Evolutionary conservation across 257 asterid genomes (phyloP), one percentile per base, ranked within the genome.

Genomic region (Orobanche coerulescens): DNA sequence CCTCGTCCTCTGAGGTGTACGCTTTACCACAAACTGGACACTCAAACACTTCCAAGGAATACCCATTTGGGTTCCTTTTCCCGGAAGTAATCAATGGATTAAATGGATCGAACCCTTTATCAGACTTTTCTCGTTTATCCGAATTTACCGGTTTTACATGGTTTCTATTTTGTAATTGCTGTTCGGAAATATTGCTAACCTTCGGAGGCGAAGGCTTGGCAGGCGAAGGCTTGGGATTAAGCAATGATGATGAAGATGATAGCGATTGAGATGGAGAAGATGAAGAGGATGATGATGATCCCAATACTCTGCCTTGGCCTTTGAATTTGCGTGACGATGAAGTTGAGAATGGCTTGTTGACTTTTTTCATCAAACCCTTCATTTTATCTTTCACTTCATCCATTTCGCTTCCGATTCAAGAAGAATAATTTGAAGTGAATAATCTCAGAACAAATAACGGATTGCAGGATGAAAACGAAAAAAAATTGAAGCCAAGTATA

Each of bases 291-390:
- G 75, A 57, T n/a, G 95, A 71, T 2, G 91, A 74, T 34, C 99
- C 97, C 81, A 93, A 75, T 0, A 83, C 90, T 76, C 95, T 77
- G 51, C 97, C 96, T 58, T 77, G 94, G 64, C 98, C 99, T 71
- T 89, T 84, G 77, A 93, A 93, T 77, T 82, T 85, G 52, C 84
- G 88, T 5, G 98, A 78, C 15, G 84, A 70, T 12, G 92, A 82
- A 13, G 94, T 80, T 39, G 94, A 71, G 54, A 84, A 84, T 4
- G 90, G 84, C 39, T 67, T 78, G 82, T 82, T 81, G 74, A 83
- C 90, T 73, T 93, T 93, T 73, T 93, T 93, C 85, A 93, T 83
- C 66, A 93, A 77, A 19, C 91, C 97, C 79, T 86, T 89, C 81
- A 93, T 77, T 44, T 89, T 93, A 66, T 86, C 95, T 75, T 68